Base-by-base conservation (phyloP, 1,284 basidiomycete species). In the Psilocybe mexicana region DNA sequence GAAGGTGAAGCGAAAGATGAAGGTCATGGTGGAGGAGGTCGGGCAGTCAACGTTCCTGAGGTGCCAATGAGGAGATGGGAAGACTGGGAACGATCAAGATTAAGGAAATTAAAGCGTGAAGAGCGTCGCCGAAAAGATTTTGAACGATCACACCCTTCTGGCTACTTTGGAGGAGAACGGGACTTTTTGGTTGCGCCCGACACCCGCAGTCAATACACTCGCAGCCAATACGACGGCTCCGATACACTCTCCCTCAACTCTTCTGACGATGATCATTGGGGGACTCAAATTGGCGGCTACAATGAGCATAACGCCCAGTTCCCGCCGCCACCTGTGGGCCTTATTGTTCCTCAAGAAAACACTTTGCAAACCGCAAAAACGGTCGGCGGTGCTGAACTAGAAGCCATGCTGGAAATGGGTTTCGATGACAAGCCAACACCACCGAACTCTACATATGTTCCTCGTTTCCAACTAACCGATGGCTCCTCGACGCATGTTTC, bases 21-120 rank as follows among this genome's bases (percentile, higher is more conserved):
- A 63, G 88, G 84, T 6, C 94, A 97, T 67, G 92, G 85, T 25
- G 84, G 82, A 18, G 87, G 87, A 33, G 84, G 80, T 49, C 80
- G 76, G n/a, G 77, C 81, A n/a, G 86, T 86, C 26, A 84, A 79
- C 49, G 80, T 77, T 12, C 78, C 54, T 47, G 84, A 82, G 0
- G 86, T 99, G 26, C 95, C 97, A 0, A 76, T 98, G 68, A 87
- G 97, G 40, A 83, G 96, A 57, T 99, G 97, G 97, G 96, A 99
- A 74, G 97, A 99, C 69, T 99, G 97, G 97, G 97, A 99, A 73
- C 87, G 95, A 42, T 96, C 93, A n/a, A 84, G 96, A 36, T 79
- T 98, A 53, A 90, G 96, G 60, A 98, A 98, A 76, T 67, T 95
- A 44, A 88, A 86, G 64, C 87, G 97, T 3, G 96, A 98, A 69